Percentiles rank a stretch among this genome's conserved stretches.
Conservation (phyloP, 2,329 filamentous ascomycete species). For the Hypoxylon sp. region DNA sequence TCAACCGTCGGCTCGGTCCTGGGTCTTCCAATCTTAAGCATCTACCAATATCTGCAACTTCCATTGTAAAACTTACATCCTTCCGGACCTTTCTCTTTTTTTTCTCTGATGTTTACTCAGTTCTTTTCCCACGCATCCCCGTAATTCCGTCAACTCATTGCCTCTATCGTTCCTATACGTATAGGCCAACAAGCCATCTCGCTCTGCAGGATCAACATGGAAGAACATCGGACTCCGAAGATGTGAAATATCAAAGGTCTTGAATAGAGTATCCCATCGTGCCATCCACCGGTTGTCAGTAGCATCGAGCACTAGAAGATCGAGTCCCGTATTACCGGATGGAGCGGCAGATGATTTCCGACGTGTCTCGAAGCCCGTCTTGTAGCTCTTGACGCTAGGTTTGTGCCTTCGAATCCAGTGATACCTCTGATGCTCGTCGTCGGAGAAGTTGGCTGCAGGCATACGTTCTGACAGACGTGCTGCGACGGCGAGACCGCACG, state of each 20-base stretch:
- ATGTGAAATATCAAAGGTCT: slow-evolving; percentile 77
- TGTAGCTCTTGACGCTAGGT: slow-evolving; percentile 69
- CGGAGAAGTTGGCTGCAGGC: slow-evolving; percentile 84
- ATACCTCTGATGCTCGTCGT: slow-evolving; percentile 86
- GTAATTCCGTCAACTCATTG: slow-evolving; percentile 77
- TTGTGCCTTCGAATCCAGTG: slow-evolving; percentile 80
- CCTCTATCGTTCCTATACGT: slow-evolving; percentile 73
- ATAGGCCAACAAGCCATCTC: slow-evolving; percentile 80
- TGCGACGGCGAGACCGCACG: slow-evolving; percentile 81
- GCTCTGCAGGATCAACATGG: slow-evolving; percentile 81
- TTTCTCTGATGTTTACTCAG: slow-evolving; percentile 85
- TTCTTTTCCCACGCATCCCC: slow-evolving; percentile 82
- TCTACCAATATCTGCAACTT: background rate
- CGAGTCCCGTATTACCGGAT: slow-evolving; percentile 40
- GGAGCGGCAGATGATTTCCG: slow-evolving; percentile 52
- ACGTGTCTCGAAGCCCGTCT: slow-evolving; percentile 56
- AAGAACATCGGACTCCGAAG: slow-evolving; percentile 87
- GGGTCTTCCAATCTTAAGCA: slow-evolving; percentile 53
- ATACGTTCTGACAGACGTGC: slow-evolving; percentile 79
- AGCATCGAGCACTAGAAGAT: slow-evolving; percentile 77
- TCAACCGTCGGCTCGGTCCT: slow-evolving; percentile 70
- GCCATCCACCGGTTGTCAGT: slow-evolving; percentile 76
- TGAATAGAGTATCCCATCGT: slow-evolving; percentile 79
- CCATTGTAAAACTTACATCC: slow-evolving; percentile 58
- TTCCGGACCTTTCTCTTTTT: slow-evolving; percentile 62